Base-by-base conservation (phyloP, 75 land plant genomes). In the Selaginella moellendorffii region DNA sequence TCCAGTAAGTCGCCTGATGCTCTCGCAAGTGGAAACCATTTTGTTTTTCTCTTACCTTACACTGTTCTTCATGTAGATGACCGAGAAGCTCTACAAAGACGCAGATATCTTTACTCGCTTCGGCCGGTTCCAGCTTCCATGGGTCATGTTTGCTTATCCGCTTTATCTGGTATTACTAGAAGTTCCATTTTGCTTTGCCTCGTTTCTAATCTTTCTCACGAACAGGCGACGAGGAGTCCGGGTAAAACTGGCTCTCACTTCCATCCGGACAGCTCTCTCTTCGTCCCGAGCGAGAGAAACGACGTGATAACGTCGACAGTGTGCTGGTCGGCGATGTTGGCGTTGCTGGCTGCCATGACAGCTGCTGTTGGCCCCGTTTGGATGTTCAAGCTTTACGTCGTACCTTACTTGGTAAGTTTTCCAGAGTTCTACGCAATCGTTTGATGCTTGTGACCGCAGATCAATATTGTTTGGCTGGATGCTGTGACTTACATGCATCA, bases 401-500 rank as follows among this genome's bases (percentile, higher is more conserved):
- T 92, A 53, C 97, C 97, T 2, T 85, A 92, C 54, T 79, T 51
- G 95, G 97, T 91, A 68, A 24, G 76, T 59, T 0, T 2, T 27
- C 63, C n/a, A 67, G 2, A 20, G 26, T 22, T 20, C 5, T 52
- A 52, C 42, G 21, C 0, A 26, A 66, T 26, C 58, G 25, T 51
- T 54, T 26, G 31, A 29, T 69, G 5, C 27, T 54, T 65, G 30
- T 21, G 36, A 20, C 8, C 24, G 59, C 71, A 88, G 93, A 62
- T 81, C 22, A 84, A 84, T 67, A 81, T 89, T 1, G 76, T 79
- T 74, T 93, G 98, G 98, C 54, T 93, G 72, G 98, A 88, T 54
- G 31, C 75, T 0, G 98, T 93, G 24, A 93, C 98, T 0, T 93
- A 93, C 62, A 75, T 93, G 73, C 98, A 93, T 70, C 98, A 93